Percentiles rank a stretch among this genome's conserved stretches.
Conservation (phyloP, 2,329 filamentous ascomycete species). For the Clonostachys rosea region DNA sequence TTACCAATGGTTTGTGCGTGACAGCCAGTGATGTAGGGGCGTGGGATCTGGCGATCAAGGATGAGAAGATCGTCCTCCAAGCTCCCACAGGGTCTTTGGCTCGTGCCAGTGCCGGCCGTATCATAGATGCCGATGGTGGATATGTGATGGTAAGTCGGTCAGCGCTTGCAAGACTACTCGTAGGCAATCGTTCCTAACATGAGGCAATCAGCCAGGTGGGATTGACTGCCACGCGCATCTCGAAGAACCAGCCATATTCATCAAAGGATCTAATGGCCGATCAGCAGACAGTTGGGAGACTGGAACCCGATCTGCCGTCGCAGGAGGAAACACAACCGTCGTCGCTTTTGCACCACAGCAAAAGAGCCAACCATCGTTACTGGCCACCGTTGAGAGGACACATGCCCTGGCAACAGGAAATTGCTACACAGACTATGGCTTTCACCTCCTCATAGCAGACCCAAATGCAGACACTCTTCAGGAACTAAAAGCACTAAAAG, state of each 20-base stretch:
- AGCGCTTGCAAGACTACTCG: not conserved
- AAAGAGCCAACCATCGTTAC: slow-evolving; percentile 35
- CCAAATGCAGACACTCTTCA: slow-evolving; percentile 31
- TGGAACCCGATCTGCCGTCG: slow-evolving; percentile 49
- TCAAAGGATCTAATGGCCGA: slow-evolving; percentile 11
- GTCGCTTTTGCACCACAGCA: slow-evolving; percentile 52
- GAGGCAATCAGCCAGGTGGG: slow-evolving; percentile 21
- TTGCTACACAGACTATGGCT: slow-evolving; percentile 52
- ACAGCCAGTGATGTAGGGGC: slow-evolving; percentile 33
- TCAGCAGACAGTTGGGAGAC: slow-evolving; percentile 27
- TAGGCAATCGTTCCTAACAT: not conserved
- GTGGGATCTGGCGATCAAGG: slow-evolving; percentile 33
- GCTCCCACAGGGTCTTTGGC: slow-evolving; percentile 27
- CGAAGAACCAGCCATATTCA: slow-evolving; percentile 28
- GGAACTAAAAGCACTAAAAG: slow-evolving; percentile 25
- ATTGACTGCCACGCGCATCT: slow-evolving; percentile 33
- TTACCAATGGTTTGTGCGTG: slow-evolving; percentile 35
- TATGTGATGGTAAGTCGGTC: slow-evolving; percentile 3
- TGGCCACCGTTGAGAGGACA: slow-evolving; percentile 39
- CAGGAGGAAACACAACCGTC: slow-evolving; percentile 55
- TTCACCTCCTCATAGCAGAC: slow-evolving; percentile 46
- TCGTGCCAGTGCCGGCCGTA: not conserved
- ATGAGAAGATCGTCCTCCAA: slow-evolving; percentile 33
- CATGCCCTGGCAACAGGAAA: slow-evolving; percentile 35
- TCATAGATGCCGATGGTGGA: slow-evolving; percentile 6